These are phyloP conservation scores for Fonsecaea monophora DNA, from an alignment of 2,329 filamentous ascomycete genomes.

Conservation along the genomic window DNA sequence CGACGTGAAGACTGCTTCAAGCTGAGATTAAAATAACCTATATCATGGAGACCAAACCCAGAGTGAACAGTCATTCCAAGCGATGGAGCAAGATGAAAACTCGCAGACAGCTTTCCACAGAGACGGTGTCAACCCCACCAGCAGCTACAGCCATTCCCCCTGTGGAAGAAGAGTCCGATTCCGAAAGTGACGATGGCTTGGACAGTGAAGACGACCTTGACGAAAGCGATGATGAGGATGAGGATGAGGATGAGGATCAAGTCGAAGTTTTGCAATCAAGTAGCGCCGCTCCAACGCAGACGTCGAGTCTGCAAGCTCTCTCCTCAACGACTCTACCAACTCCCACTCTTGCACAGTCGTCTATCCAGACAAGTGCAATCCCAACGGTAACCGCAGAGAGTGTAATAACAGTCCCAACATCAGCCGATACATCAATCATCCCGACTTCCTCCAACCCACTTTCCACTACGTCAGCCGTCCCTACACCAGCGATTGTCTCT, in stretches of 20 bases:
- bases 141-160: not conserved
- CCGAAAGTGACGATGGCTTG: not conserved
- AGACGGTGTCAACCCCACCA: not conserved
- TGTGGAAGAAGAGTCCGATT: conserved; percentile 5
- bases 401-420: not conserved
- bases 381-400: not conserved
- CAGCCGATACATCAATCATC: not conserved
- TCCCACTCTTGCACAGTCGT: not conserved
- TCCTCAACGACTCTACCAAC: not conserved
- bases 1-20: no score
- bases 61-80: conserved; percentile 10
- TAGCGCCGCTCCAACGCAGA: not conserved
- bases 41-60: conserved; percentile 1
- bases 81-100: conserved; percentile 4
- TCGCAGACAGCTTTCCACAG: not conserved
- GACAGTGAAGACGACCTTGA: conserved; percentile 9
- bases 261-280: not conserved
- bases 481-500: not conserved
- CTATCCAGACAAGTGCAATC: conserved; percentile 1
- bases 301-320: no score
- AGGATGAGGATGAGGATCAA: conserved; percentile 35
- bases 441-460: not conserved
- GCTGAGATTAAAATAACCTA: no score
- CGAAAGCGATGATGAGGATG: conserved; percentile 10
- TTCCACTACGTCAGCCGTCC: not conserved